Base-by-base conservation (phyloP, 139 green algal genomes). In the Auxenochlorella pyrenoidosa region DNA sequence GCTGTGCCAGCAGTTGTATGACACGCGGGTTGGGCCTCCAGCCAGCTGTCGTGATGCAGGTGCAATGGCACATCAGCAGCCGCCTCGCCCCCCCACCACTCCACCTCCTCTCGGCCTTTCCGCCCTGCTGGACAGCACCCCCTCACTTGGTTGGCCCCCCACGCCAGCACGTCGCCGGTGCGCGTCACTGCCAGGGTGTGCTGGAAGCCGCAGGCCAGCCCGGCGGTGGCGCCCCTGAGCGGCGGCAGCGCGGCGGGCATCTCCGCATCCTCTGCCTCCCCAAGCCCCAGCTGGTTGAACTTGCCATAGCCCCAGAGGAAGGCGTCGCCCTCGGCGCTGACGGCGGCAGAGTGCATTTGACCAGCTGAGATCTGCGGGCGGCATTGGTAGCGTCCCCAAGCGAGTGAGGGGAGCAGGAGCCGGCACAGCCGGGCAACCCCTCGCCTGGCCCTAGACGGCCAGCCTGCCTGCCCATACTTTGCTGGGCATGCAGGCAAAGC, bases 61-160 rank as follows among this genome's bases (percentile, higher is more conserved):
- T 34, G 38, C 21, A 34, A 3, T 16, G 0, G 18, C 10, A 19
- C 38, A n/a, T 19, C 71, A 51, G 5, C 38, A 19, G 5, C 71
- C 71, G 13, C 38, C 32, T 18, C 22, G 0, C 71, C 22, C 36
- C 0, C 34, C 71, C 36, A 19, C 36, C 43, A 38, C 71, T 51
- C 21, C 47, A 54, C 24, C 26, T 70, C 8, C 26, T 32, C 22
- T 10, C 60, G 15, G 3, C 60, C 12, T 70, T 28, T n/a, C n/a
- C n/a, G n/a, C n/a, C n/a, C 60, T 40, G 70, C 70, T 43, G 16
- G 28, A 40, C n/a, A n/a, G 26, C 28, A 51, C 76, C 40, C 54
- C 38, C 80, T 51, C 90, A 75, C 87, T 41, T 94, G 88, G 43
- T 94, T 91, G 78, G 88, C 88, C 22, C 91, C 91, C 88, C 88